Evolutionary conservation across 2,329 filamentous ascomycete genomes (phyloP).

Genomic region (Elsinoe perseae): DNA sequence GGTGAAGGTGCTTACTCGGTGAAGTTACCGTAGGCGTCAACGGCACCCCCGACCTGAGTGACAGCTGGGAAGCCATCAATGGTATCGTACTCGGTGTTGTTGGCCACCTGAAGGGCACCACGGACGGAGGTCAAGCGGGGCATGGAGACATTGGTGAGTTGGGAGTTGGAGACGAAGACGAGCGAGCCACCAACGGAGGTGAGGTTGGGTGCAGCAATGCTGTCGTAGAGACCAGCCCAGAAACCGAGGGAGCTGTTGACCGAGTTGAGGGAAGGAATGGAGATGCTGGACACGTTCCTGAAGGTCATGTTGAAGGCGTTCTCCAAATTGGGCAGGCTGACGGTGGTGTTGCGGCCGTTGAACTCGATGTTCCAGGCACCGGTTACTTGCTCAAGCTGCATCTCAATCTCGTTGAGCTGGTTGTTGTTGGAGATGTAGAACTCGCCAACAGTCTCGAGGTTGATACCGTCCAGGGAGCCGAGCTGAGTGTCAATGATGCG

Average conservation of each 20-base stretch:
- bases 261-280: conserved; percentile 61
- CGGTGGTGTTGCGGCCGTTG: conserved; percentile 66
- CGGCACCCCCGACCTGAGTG: conserved; percentile 63
- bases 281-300: conserved; percentile 68
- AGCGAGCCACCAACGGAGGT: conserved; percentile 55
- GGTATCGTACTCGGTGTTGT: conserved; percentile 68
- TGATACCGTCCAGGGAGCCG: conserved; percentile 68
- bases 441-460: conserved; percentile 61
- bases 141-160: conserved; percentile 66
- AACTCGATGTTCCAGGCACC: conserved; percentile 63
- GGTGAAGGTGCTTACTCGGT: conserved; percentile 54
- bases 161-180: conserved; percentile 49
- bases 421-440: conserved; percentile 89
- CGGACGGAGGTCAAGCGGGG: conserved; percentile 59
- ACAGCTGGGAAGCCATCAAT: conserved; percentile 64
- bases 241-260: conserved; percentile 78
- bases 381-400: conserved; percentile 69
- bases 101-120: conserved; percentile 77
- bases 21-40: conserved; percentile 81
- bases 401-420: conserved; percentile 66
- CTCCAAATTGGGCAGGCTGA: conserved; percentile 70
- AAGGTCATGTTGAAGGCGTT: conserved; percentile 75
- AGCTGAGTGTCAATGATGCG: conserved; percentile 82
- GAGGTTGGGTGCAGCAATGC: conserved; percentile 60
- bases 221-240: conserved; percentile 65